Evolutionary conservation across 192 early-diverging fungal genomes (phyloP).

Genomic region (Podila minutissima): DNA sequence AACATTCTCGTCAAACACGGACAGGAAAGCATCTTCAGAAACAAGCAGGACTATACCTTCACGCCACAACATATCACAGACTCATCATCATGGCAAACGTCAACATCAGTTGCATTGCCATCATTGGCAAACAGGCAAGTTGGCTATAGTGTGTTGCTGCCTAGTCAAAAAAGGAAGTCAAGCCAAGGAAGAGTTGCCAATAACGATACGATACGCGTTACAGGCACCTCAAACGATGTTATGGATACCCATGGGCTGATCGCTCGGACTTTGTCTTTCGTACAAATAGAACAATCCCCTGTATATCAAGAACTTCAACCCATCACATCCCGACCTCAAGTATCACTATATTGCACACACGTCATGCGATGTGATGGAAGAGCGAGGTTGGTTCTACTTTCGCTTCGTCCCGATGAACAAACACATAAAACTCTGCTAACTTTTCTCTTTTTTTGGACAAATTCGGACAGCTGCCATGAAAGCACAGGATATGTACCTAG

Average conservation of each 20-base stretch:
- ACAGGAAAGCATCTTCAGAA: background rate
- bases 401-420: background rate
- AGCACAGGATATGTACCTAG: slow-evolving; percentile 84
- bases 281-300: slow-evolving; percentile 82
- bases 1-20: background rate
- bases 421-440: no score
- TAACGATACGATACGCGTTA: background rate
- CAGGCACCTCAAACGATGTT: background rate
- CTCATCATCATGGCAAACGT: slow-evolving; percentile 49
- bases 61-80: background rate
- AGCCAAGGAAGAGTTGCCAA: background rate
- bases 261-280: background rate
- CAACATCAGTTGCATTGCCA: slow-evolving; percentile 66
- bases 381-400: slow-evolving; percentile 64
- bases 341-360: slow-evolving; percentile 95
- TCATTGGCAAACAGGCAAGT: slow-evolving; percentile 68
- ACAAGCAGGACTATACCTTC: background rate
- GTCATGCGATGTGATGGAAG: slow-evolving; percentile 90
- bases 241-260: background rate
- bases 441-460: background rate
- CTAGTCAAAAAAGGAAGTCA: background rate
- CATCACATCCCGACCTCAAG: slow-evolving; percentile 80
- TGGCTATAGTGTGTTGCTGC: background rate
- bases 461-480: slow-evolving; percentile 61
- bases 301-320: slow-evolving; percentile 82